Evolutionary conservation across 2,329 filamentous ascomycete species (phyloP), one percentile per base, ranked within the genome.

Genomic region (Verticillium nonalfalfae): DNA sequence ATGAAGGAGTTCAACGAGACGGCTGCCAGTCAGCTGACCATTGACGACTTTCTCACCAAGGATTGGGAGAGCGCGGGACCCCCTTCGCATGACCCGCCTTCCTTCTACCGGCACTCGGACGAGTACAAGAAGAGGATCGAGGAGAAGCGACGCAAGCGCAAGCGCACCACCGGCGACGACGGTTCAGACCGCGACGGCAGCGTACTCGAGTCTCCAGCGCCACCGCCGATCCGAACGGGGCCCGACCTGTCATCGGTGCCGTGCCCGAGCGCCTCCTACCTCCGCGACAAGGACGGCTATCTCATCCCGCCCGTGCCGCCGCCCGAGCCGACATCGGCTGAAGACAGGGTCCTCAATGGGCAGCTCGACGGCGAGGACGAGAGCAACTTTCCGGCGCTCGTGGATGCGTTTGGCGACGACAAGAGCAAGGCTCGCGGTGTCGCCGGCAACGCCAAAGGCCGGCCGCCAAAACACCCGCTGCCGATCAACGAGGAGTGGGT

Each of bases 1-100:
- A 79, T 99, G 10, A 88, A 93, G 66, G 95, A 99, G 71, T 99
- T 98, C 76, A 92, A 91, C 65, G 84, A 88, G 36, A 97, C 94
- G 0, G 90, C 91, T 65, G 93, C 90, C 63, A 92, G 92, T 66
- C 85, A 86, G 58, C 83, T 98, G 74, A 95, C 92, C 0, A 90
- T 99, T 21, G 89, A 93, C 64, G 89, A 97, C 68, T 97, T 97
- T 69, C 81, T 90, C 57, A 84, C 86, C 64, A 81, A 85, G 58
- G 88, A 89, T 62, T 88, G 90, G 63, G 74, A 93, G 21, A 90
- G 93, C 68, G 87, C 88, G 31, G 78, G 84, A 31, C 72, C 72
- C 13, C 65, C 70, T 36, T 80, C 79, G 1, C 88, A 91, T 65
- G 91, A 96, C 67, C 95, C 95, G 0, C 95, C 95, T 0, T 89